Base-by-base conservation (phyloP, 2,329 filamentous ascomycete species). In the Alternaria triticimaculans region DNA sequence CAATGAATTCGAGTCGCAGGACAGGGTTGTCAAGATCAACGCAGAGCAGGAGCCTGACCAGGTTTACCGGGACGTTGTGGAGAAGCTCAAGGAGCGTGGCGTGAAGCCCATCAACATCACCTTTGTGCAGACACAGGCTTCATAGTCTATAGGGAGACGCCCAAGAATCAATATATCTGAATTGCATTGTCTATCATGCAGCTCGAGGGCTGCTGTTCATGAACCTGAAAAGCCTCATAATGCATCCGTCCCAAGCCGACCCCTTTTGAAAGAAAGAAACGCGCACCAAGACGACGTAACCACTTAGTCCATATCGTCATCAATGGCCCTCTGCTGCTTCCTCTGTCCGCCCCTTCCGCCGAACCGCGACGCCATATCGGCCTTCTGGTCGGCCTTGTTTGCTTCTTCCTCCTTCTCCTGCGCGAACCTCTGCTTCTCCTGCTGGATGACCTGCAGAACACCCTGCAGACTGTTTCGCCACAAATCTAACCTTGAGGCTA, bases 401-500 rank as follows among this genome's bases (percentile, higher is more conserved):
- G 86, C 81, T 82, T 93, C 93, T 71, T 90, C 90, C 84, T 96
- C 93, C 83, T 89, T 90, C 81, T 92, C 89, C 58, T 88, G 84
- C 73, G 91, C 87, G 71, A 91, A 94, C 74, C 92, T 90, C 82
- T 90, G 86, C 85, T 96, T 91, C 85, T 97, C 93, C 78, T 88
- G 85, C 76, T 90, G 88, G 70, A 98, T 87, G 49, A 96, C 92
- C 60, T 86, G 84, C 72, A 96, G 84, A 18, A 99, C 94, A 71
- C 88, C 89, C 77, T 89, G 87, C 74, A 98, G 85, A 73, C 92
- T 95, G 73, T 88, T 87, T 81, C 92, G 90, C 95, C 95, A 98
- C 80, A 94, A 92, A 83, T 97, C 94, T 75, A 99, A 85, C 66
- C 95, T 88, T 68, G 92, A 93, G 65, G 93, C 92, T 58, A 99